Conservation (phyloP, 108 stramenopile genomes). For the Conticribra guillardii region DNA sequence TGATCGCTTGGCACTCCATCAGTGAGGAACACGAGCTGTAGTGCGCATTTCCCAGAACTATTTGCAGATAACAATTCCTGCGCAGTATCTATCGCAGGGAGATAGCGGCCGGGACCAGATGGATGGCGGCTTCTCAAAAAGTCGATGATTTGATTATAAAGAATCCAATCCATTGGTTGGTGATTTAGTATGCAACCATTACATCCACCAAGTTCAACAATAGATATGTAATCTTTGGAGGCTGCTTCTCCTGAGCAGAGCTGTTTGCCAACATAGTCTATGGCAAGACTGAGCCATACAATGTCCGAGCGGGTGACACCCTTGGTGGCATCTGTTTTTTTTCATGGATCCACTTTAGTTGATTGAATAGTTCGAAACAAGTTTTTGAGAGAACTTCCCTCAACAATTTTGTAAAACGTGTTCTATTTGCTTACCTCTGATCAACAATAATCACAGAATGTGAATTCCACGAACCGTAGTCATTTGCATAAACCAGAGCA, state of each 20-base stretch:
- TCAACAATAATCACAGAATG: constrained; percentile 59
- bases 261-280: constrained; percentile 53
- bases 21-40: constrained; percentile 53
- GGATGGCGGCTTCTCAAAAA: constrained; percentile 35
- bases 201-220: constrained; percentile 41
- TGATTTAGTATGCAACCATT: constrained; percentile 18
- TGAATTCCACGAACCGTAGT: constrained; percentile 49
- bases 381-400: too few species aligned
- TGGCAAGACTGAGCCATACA: constrained; percentile 51
- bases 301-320: constrained; percentile 51
- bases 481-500: constrained; percentile 11
- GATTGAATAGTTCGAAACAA: too few species aligned
- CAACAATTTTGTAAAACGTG: too few species aligned
- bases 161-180: constrained; percentile 50
- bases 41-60: constrained; percentile 37
- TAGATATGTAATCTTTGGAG: constrained; percentile 41
- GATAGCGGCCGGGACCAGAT: constrained; percentile 41
- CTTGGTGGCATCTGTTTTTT: constrained; percentile 44
- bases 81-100: constrained; percentile 49
- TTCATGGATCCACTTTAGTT: constrained; percentile 48
- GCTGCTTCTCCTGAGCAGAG: constrained; percentile 33
- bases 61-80: constrained; percentile 31
- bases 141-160: constrained; percentile 50
- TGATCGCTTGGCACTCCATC: constrained; percentile 59
- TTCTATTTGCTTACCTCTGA: constrained; percentile 29